Evolutionary conservation across 768 basidiomycete species (phyloP).

Genomic region (Auricularia heimuer): DNA sequence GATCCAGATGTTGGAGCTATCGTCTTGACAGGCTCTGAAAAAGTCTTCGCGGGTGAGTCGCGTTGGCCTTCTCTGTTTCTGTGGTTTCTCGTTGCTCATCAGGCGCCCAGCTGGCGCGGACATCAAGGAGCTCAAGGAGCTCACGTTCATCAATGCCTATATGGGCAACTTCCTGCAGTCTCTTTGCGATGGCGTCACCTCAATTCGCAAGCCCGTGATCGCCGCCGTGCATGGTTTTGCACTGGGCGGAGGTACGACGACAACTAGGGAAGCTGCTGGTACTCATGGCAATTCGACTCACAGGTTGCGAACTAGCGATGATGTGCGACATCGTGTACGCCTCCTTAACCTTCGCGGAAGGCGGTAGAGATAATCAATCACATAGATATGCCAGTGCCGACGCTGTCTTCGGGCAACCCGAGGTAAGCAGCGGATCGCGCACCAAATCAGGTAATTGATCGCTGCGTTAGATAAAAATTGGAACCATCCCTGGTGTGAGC

Average conservation of each 20-base stretch:
- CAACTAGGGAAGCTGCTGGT: neutral
- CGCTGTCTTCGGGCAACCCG: constrained; percentile 91
- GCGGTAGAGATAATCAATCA: too few relatives aligned
- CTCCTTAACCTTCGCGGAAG: constrained; percentile 24
- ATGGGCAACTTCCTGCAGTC: constrained; percentile 70
- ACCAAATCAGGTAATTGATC: neutral
- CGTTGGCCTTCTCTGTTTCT: constrained; percentile 1
- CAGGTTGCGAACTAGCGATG: constrained; percentile 92
- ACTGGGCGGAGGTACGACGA: constrained; percentile 35
- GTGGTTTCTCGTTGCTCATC: too few relatives aligned
- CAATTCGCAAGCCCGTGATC: constrained; percentile 84
- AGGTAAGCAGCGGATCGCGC: constrained; percentile 20
- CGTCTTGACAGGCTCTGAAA: constrained; percentile 86
- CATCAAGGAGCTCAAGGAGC: constrained; percentile 99
- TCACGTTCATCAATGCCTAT: constrained; percentile 82
- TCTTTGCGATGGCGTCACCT: constrained; percentile 64
- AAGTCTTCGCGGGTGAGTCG: constrained; percentile 80
- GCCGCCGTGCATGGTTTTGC: constrained; percentile 95
- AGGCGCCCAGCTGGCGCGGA: constrained; percentile 73
- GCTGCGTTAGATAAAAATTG: constrained; percentile 58
- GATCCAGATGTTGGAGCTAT: constrained; percentile 72
- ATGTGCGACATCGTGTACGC: constrained; percentile 95
- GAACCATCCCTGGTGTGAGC: constrained; percentile 79
- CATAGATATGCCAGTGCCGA: constrained; percentile 33
- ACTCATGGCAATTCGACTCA: constrained; percentile 28